These are phyloP conservation scores for Colletotrichum gloeosporioides DNA, from an alignment of 2,329 filamentous ascomycete species.

Conservation along the genomic window DNA sequence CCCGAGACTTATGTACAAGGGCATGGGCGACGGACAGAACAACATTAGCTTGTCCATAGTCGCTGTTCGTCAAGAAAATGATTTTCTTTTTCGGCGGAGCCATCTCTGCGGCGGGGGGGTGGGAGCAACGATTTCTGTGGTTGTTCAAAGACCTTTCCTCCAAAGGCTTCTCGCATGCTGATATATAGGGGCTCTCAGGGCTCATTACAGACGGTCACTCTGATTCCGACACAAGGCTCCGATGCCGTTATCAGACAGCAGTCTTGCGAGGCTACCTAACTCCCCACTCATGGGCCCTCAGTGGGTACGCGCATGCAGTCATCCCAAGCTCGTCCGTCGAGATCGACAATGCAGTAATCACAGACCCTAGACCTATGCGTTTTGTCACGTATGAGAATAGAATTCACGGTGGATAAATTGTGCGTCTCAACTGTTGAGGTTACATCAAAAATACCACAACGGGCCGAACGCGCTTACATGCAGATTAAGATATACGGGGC, in stretches of 20 bases:
- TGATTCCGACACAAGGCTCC: too few relatives aligned
- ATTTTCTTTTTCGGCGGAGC: constrained; percentile 25
- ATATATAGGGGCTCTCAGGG: too few relatives aligned
- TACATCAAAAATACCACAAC: neutral
- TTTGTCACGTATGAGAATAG: neutral
- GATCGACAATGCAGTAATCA: neutral
- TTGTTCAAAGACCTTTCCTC: neutral
- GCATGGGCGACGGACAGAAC: constrained; percentile 47
- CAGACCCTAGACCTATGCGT: neutral
- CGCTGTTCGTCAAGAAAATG: constrained; percentile 49
- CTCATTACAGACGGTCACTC: too few relatives aligned
- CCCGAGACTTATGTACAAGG: constrained; percentile 34
- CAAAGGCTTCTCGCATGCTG: neutral
- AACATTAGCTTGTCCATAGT: constrained; percentile 52
- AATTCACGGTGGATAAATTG: neutral
- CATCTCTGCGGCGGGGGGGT: neutral
- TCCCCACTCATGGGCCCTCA: neutral
- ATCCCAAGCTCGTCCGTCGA: neutral
- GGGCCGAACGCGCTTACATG: neutral
- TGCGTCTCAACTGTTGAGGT: neutral
- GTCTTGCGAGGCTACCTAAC: neutral
- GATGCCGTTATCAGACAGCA: too few relatives aligned
- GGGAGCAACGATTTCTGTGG: neutral
- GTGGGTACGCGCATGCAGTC: neutral
- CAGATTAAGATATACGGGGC: neutral